Base-by-base conservation (phyloP, 129 eudicot genomes). In the Gnaphalium uliginosum region DNA sequence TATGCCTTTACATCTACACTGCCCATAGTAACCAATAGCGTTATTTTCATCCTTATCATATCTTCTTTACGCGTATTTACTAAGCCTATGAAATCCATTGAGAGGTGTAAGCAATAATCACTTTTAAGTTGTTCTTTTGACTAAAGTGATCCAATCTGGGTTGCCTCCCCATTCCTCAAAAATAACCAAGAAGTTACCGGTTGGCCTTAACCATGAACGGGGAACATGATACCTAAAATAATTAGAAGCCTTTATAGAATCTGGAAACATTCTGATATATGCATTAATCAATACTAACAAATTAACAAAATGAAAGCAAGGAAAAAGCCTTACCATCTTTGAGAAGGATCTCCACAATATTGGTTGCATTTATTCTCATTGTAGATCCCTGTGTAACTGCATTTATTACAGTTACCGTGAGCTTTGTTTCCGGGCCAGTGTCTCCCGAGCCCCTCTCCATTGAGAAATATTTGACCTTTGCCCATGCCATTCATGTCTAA, bases 101-200 rank as follows among this genome's bases (percentile, higher is more conserved):
- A 30, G 61, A 29, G 58, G 53, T 59, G 59, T 58, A 30, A 43
- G 6, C 39, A 60, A 17, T 43, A 41, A 43, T 69, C 35, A 48
- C 21, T 72, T n/a, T 73, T 30, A 73, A 37, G 41, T 69, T 78
- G 41, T 69, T 78, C 96, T 85, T 77, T 73, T 84, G 26, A 85
- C 98, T 79, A 93, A 61, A 59, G 89, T 71, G 62, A 93, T 90
- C 69, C 91, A 82, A 57, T 68, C 72, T 17, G 98, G 95, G 68
- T 86, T 73, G 33, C 98, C 98, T 30, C 96, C 98, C 86, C 80
- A 81, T 85, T 93, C 98, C 77, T 93, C 98, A 58, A 93, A 87
- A 25, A 93, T 77, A 56, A 93, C 96, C 76, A 93, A 72, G 21
- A 84, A 70, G 78, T 93, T 93, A 30, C 90, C 84, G 3, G 72